phyloP scores from a whole-genome alignment of 768 basidiomycete species.

The Zangia roseola region DNA sequence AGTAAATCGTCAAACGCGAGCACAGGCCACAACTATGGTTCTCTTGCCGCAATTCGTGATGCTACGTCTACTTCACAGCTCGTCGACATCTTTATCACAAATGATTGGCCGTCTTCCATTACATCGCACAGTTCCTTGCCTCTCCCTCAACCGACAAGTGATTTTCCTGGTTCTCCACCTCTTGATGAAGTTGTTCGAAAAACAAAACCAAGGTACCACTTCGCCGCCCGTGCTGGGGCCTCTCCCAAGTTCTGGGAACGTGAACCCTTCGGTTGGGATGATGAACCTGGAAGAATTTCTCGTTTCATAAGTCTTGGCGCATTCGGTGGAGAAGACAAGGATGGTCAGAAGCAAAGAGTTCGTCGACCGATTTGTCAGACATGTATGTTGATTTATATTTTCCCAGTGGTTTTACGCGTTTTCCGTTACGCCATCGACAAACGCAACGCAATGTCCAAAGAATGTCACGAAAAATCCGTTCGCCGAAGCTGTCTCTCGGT shows the following conservation, averaged over 20 bases:
- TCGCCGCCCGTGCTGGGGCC: conserved; percentile 64
- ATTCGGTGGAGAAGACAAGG: conserved; percentile 65
- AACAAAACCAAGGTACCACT: conserved; percentile 85
- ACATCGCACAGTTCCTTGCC: conserved; percentile 57
- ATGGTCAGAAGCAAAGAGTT: conserved; percentile 82
- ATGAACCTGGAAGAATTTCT: conserved; percentile 62
- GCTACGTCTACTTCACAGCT: conserved; percentile 59
- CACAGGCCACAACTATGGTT: conserved; percentile 51
- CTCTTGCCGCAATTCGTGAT: conserved; percentile 67
- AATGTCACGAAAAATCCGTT: conserved; percentile 78
- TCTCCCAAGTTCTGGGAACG: conserved; percentile 90
- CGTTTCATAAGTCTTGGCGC: conserved; percentile 82
- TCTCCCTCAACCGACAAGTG: conserved; percentile 43
- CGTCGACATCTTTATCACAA: conserved; percentile 79
- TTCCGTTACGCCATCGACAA: conserved; percentile 61
- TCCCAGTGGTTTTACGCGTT: conserved; percentile 97
- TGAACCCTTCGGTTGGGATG: conserved; percentile 87
- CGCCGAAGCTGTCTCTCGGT: conserved; percentile 36
- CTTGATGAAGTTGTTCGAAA: conserved; percentile 63
- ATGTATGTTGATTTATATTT: conserved; percentile 8
- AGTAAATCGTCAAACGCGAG: conserved; percentile 46
- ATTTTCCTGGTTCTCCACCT: conserved; percentile 48
- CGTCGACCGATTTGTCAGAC: conserved; percentile 26
- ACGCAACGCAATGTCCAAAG: conserved; percentile 44
- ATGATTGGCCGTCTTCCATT: conserved; percentile 71